Percentiles rank a stretch among this genome's conserved stretches.
Evolutionary conservation across 257 asterid genomes (phyloP).

Genomic region (Schizonepeta tenuifolia): DNA sequence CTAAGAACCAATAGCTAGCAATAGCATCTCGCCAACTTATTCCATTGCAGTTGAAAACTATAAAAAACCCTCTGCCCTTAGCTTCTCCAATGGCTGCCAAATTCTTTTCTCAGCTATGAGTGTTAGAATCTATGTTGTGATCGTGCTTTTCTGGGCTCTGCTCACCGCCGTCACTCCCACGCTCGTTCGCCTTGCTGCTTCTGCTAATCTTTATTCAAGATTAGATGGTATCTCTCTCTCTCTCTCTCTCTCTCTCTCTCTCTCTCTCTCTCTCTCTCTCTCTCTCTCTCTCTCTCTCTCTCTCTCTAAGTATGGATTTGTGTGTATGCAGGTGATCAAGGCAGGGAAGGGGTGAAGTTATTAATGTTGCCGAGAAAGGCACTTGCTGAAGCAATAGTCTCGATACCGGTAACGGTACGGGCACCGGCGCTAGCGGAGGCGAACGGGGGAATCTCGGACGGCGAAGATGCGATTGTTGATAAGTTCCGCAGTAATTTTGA

Average conservation of each 20-base stretch:
- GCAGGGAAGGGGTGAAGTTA: constrained; percentile 30
- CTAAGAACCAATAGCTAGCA: constrained; percentile 45
- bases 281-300: neutral
- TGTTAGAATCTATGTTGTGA: constrained; percentile 62
- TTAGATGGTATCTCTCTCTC: constrained; percentile 45
- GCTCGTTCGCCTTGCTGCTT: constrained; percentile 68
- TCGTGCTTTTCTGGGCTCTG: constrained; percentile 73
- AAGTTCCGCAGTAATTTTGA: constrained; percentile 1
- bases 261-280: neutral
- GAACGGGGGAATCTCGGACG: neutral
- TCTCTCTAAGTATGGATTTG: neutral
- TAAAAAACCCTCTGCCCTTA: constrained; percentile 11
- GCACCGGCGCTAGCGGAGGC: constrained; percentile 21
- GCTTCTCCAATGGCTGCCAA: constrained; percentile 33
- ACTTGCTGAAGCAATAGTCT: constrained; percentile 40
- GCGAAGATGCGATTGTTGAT: neutral
- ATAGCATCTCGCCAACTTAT: constrained; percentile 36
- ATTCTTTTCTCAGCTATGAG: constrained; percentile 52
- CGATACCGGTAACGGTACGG: constrained; percentile 21
- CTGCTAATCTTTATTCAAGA: constrained; percentile 47
- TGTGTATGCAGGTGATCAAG: constrained; percentile 38
- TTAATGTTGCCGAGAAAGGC: constrained; percentile 64
- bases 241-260: neutral
- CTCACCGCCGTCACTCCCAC: constrained; percentile 72
- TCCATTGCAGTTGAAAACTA: constrained; percentile 20